These are phyloP conservation scores for Metschnikowia cubensis DNA, from an alignment of 805 yeast species.

Conservation along the genomic window DNA sequence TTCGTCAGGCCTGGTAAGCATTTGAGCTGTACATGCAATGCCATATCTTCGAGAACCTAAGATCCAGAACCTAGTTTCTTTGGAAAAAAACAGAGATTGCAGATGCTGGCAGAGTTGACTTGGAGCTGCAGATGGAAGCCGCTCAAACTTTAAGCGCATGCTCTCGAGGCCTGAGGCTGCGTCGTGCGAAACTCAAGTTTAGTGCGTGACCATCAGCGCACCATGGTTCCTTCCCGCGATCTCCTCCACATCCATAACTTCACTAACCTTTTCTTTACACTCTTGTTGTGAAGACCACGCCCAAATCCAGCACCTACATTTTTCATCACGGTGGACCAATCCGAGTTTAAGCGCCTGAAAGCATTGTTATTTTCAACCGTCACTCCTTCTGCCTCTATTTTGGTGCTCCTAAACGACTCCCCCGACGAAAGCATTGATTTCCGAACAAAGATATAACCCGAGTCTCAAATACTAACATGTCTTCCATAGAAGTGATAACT, in stretches of 20 bases:
- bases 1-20: not conserved
- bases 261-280: conserved; percentile 4
- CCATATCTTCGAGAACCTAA: too few relatives aligned
- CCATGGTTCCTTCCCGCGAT: conserved; percentile 12
- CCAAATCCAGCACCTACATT: not conserved
- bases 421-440: conserved; percentile 1
- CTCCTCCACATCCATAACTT: conserved; percentile 13
- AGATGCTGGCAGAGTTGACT: not conserved
- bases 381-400: not conserved
- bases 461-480: conserved; percentile 34
- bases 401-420: not conserved
- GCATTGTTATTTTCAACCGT: not conserved
- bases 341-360: not conserved
- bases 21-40: not conserved
- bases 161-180: not conserved
- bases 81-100: not conserved
- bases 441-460: conserved; percentile 1
- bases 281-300: not conserved
- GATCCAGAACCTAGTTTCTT: too few relatives aligned
- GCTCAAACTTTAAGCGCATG: conserved; percentile 2
- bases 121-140: not conserved
- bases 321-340: not conserved
- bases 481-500: conserved; percentile 45
- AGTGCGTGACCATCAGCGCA: conserved; percentile 18
- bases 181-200: conserved; percentile 16